Evolutionary conservation across 495 filamentous ascomycete genomes (phyloP).

Genomic region (Opeltia flavorubescens): DNA sequence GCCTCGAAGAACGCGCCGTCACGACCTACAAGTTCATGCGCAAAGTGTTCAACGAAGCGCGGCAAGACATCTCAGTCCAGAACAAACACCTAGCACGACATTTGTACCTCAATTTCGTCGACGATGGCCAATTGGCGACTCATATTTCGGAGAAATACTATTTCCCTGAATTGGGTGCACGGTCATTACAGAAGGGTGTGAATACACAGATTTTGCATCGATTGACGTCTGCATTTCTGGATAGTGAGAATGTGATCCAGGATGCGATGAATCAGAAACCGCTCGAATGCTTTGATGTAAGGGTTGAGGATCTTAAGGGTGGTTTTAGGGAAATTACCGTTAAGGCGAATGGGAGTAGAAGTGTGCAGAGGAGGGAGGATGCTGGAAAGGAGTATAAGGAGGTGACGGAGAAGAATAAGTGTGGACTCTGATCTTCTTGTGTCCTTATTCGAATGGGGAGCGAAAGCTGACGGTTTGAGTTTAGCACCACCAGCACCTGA

Average conservation of each 20-base stretch:
- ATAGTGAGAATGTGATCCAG: neutral
- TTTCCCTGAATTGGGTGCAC: constrained; percentile 5
- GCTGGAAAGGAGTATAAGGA: too few relatives aligned
- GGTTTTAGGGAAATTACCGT: neutral
- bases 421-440: too few relatives aligned
- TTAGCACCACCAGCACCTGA: too few relatives aligned
- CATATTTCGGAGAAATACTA: constrained; percentile 1
- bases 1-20: constrained; percentile 7
- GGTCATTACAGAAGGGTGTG: constrained; percentile 7
- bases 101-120: constrained; percentile 3
- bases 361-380: neutral
- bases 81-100: constrained; percentile 2
- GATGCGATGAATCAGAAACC: constrained; percentile 7
- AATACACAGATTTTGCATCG: neutral
- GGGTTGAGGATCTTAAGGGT: neutral
- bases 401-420: too few relatives aligned
- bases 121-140: constrained; percentile 7
- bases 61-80: constrained; percentile 3
- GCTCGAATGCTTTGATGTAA: neutral
- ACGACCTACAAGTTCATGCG: constrained; percentile 14
- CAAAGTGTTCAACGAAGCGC: neutral
- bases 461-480: too few relatives aligned
- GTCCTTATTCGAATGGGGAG: too few relatives aligned
- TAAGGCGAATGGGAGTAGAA: neutral
- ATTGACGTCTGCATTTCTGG: neutral